Percentiles rank a stretch among this genome's conserved stretches.
phyloP scores from a whole-genome alignment of 192 early-diverging fungal species.

The Kickxella alabastrina region DNA sequence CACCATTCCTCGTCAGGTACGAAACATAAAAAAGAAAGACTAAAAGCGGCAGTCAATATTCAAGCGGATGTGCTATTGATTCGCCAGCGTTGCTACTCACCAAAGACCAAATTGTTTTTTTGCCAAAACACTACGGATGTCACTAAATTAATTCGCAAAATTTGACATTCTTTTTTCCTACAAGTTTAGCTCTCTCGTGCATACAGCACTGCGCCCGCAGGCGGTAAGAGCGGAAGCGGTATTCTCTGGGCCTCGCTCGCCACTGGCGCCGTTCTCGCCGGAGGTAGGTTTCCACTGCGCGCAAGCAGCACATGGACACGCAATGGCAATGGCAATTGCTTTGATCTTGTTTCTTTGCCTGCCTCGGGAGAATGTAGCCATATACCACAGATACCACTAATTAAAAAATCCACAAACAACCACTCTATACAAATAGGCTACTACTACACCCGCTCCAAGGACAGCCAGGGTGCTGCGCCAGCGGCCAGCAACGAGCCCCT shows the following conservation, averaged over 20 bases:
- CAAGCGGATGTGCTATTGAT: too few species aligned
- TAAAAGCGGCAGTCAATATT: neutral
- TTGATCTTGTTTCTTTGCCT: neutral
- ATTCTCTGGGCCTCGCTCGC: slow-evolving; percentile 44
- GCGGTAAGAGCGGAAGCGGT: slow-evolving; percentile 21
- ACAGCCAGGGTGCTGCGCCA: neutral
- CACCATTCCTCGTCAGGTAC: slow-evolving; percentile 39
- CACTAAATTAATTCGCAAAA: too few species aligned
- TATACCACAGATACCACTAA: slow-evolving; percentile 1
- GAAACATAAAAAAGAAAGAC: neutral
- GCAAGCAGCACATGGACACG: neutral
- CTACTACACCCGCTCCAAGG: slow-evolving; percentile 37
- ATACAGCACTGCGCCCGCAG: slow-evolving; percentile 35
- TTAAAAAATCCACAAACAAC: slow-evolving; percentile 1
- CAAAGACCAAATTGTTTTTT: neutral
- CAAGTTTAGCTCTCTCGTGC: slow-evolving; percentile 44
- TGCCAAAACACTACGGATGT: too few species aligned
- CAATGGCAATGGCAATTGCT: neutral
- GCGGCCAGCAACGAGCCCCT: slow-evolving; percentile 8
- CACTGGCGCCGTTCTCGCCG: slow-evolving; percentile 40
- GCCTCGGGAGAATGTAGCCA: neutral
- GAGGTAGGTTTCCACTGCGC: slow-evolving; percentile 32
- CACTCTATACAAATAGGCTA: slow-evolving; percentile 28
- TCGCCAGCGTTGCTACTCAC: too few species aligned
- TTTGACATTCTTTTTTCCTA: too few species aligned